Conservation (phyloP, 164 flowering plant species). For the Houttuynia cordata region DNA sequence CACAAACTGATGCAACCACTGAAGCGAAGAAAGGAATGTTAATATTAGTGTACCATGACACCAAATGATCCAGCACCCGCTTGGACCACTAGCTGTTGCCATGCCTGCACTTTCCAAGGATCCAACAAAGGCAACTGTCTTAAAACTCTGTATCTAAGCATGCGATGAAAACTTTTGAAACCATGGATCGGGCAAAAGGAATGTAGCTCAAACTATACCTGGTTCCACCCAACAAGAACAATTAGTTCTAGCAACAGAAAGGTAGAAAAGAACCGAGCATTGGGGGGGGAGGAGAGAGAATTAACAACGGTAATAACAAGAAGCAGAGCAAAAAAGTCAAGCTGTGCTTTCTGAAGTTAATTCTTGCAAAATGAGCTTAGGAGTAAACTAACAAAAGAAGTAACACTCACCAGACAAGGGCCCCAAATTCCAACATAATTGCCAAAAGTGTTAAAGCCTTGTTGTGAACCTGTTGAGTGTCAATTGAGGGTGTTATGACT, state of each 20-base stretch:
- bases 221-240: constrained; percentile 7
- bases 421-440: constrained; percentile 73
- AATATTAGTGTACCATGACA: too few species aligned
- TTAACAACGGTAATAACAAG: neutral
- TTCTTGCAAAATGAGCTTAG: neutral
- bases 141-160: constrained; percentile 93
- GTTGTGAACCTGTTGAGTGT: constrained; percentile 53
- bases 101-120: neutral
- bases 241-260: neutral
- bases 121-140: neutral
- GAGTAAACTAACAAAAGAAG: neutral
- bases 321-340: neutral
- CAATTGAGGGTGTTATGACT: neutral
- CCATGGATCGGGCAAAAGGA: constrained; percentile 85
- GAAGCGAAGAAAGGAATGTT: neutral
- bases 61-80: neutral
- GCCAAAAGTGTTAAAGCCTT: constrained; percentile 82
- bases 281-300: neutral
- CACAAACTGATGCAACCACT: neutral
- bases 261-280: neutral
- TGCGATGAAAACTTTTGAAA: constrained; percentile 51
- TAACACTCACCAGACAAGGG: constrained; percentile 62
- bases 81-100: neutral
- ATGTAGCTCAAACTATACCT: constrained; percentile 97
- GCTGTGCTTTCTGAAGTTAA: neutral